phyloP scores from a whole-genome alignment of 2,329 filamentous ascomycete genomes.

The Triangularia verruculosa region DNA sequence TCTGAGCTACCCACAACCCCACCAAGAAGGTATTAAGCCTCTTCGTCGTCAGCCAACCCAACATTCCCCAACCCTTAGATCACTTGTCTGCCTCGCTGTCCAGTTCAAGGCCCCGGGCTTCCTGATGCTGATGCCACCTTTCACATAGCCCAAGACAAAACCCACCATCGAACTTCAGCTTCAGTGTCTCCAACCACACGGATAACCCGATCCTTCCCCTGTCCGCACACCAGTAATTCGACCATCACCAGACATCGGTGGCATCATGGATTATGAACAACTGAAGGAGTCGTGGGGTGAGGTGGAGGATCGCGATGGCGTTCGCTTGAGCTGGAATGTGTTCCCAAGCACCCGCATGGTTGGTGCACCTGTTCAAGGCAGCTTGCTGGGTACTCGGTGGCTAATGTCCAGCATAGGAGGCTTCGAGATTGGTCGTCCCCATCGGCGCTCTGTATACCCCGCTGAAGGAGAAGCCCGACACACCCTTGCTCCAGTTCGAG shows the following conservation, averaged over 20 bases:
- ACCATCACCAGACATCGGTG: neutral
- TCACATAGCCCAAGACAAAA: slow-evolving; percentile 11
- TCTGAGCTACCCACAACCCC: neutral
- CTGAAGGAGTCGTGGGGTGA: slow-evolving; percentile 96
- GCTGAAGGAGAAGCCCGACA: slow-evolving; percentile 88
- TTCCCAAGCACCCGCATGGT: slow-evolving; percentile 98
- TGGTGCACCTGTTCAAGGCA: slow-evolving; percentile 32
- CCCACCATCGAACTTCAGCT: neutral
- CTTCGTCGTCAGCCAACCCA: neutral
- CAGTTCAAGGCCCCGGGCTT: neutral
- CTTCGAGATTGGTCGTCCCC: slow-evolving; percentile 88
- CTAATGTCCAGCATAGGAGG: slow-evolving; percentile 61
- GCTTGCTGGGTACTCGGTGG: slow-evolving; percentile 22
- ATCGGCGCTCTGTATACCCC: slow-evolving; percentile 96
- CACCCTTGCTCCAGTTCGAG: slow-evolving; percentile 88
- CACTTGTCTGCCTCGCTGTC: neutral
- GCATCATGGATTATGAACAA: slow-evolving; percentile 81
- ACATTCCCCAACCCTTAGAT: neutral
- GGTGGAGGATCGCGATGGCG: slow-evolving; percentile 92
- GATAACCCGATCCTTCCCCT: neutral
- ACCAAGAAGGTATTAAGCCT: neutral
- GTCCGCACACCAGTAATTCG: neutral
- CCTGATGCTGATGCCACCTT: slow-evolving; percentile 22
- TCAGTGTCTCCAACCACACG: neutral
- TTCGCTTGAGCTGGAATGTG: slow-evolving; percentile 97